These are phyloP conservation scores for Cucurbita maxima DNA, from an alignment of 306 rosid genomes.

Conservation along the genomic window DNA sequence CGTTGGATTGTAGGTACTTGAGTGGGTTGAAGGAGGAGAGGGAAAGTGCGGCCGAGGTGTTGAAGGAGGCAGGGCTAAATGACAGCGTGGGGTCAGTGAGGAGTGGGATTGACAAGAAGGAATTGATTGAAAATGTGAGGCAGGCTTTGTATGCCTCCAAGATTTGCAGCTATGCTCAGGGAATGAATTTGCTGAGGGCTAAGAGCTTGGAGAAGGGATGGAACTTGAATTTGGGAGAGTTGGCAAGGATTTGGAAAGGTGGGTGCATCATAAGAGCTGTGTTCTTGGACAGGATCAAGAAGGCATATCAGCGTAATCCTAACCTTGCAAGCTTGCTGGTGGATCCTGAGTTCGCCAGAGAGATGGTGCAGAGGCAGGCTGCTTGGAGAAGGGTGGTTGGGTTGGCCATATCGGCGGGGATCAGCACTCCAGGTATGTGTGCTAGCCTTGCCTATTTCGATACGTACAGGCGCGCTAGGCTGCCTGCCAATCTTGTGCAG, in stretches of 20 bases:
- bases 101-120: slow-evolving; percentile 56
- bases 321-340: slow-evolving; percentile 67
- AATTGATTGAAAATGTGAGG: slow-evolving; percentile 80
- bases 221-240: slow-evolving; percentile 75
- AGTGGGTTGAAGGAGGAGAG: slow-evolving; percentile 94
- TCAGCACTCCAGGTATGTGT: slow-evolving; percentile 94
- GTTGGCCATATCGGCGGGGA: slow-evolving; percentile 65
- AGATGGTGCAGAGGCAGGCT: slow-evolving; percentile 94
- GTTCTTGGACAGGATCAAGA: slow-evolving; percentile 85
- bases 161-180: slow-evolving; percentile 92
- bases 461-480: slow-evolving; percentile 68
- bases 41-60: slow-evolving; percentile 45
- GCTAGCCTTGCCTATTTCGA: slow-evolving; percentile 90
- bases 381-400: slow-evolving; percentile 95
- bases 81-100: slow-evolving; percentile 31
- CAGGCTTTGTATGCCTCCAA: slow-evolving; percentile 90
- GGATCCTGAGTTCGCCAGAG: slow-evolving; percentile 79
- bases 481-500: slow-evolving; percentile 93
- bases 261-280: slow-evolving; percentile 89
- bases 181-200: slow-evolving; percentile 86
- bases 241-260: slow-evolving; percentile 96
- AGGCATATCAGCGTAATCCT: slow-evolving; percentile 77
- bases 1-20: slow-evolving; percentile 66
- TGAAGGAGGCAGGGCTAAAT: slow-evolving; percentile 66
- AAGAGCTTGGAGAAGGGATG: slow-evolving; percentile 78